Evolutionary conservation across 139 green algal species (phyloP).

Genomic region (Monoraphidium neglectum): DNA sequence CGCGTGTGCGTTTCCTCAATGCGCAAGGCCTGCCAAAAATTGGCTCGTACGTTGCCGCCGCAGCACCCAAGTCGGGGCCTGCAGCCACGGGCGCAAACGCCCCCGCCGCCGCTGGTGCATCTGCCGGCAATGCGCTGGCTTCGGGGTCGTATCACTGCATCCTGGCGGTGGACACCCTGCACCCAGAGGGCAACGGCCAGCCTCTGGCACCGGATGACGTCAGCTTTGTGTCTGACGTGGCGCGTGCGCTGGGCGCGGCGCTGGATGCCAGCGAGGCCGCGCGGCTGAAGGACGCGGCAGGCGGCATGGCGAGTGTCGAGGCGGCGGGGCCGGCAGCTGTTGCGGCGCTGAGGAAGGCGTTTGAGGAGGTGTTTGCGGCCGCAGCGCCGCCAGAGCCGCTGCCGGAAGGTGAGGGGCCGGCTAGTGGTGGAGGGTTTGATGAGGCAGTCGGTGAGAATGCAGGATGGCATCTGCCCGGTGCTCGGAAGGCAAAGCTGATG

Average conservation of each 20-base stretch:
- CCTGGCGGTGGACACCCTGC: conserved; percentile 59
- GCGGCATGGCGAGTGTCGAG: conserved; percentile 7
- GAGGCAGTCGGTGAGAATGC: conserved; percentile 1
- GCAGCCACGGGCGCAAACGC: neutral
- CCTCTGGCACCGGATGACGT: conserved; percentile 35
- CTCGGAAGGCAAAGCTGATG: no score
- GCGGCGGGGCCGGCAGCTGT: conserved; percentile 7
- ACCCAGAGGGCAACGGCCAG: conserved; percentile 56
- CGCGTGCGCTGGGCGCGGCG: conserved; percentile 39
- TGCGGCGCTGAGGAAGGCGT: neutral
- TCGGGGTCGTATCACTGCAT: conserved; percentile 11
- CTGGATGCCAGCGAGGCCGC: conserved; percentile 30
- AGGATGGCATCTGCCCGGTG: conserved; percentile 12
- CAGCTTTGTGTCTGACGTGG: conserved; percentile 30
- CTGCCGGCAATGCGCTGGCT: no score
- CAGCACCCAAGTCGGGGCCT: conserved; percentile 3
- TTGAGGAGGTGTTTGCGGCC: neutral
- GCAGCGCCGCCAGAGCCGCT: neutral
- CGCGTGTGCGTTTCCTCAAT: conserved; percentile 50
- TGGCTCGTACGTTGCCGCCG: conserved; percentile 34
- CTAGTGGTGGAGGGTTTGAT: neutral
- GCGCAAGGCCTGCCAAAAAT: conserved; percentile 45
- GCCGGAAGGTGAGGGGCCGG: conserved; percentile 9
- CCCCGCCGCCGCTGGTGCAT: neutral
- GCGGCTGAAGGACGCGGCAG: conserved; percentile 10